Conservation (phyloP, 164 flowering plant genomes). For the Macadamia integrifolia region DNA sequence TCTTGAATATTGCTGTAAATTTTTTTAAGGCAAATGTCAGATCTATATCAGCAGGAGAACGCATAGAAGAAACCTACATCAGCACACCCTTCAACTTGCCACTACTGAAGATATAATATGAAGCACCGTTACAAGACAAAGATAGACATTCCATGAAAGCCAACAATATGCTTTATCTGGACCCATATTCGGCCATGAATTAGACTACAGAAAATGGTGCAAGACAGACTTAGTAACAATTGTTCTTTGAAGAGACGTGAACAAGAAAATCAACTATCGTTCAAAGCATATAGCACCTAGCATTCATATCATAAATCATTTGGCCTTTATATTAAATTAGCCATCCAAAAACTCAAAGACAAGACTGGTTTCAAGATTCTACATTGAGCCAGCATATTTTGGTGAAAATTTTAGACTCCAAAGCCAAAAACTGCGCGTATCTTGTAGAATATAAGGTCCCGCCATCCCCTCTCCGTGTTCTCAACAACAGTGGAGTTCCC, state of each 20-base stretch:
- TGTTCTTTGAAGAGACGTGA: slow-evolving; percentile 2
- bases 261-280: neutral
- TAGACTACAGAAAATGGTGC: neutral
- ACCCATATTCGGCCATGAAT: neutral
- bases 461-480: slow-evolving; percentile 93
- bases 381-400: neutral
- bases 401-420: slow-evolving; percentile 34
- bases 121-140: too few species aligned
- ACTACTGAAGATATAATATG: too few species aligned
- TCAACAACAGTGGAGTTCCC: slow-evolving; percentile 90
- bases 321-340: neutral
- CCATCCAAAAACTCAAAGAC: neutral
- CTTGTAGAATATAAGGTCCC: slow-evolving; percentile 79
- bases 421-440: slow-evolving; percentile 84
- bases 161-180: too few species aligned
- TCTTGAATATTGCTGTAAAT: too few species aligned
- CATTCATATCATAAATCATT: neutral
- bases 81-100: neutral
- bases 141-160: too few species aligned
- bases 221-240: slow-evolving; percentile 2
- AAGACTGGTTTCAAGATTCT: slow-evolving; percentile 1
- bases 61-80: neutral
- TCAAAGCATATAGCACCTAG: neutral
- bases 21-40: too few species aligned
- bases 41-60: neutral